Base-by-base conservation (phyloP, 495 filamentous ascomycete species). In the Aspergillus cavernicola region DNA sequence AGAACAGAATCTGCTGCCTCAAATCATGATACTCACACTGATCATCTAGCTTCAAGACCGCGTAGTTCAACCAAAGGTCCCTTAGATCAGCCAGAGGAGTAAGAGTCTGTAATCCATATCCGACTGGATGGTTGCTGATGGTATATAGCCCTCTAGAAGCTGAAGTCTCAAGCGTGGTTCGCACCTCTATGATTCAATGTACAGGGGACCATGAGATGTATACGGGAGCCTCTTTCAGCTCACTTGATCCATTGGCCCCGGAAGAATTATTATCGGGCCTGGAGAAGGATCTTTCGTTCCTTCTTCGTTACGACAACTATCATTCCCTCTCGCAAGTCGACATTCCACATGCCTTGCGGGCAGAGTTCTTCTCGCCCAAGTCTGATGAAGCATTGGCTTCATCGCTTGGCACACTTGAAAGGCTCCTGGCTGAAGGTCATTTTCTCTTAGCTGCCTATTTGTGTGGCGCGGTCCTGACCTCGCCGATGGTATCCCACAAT, bases 251-350 rank as follows among this genome's bases (percentile, higher is more conserved):
- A 19, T 56, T 66, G 16, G 62, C 63, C 38, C 68, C 62, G 26
- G 68, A 68, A 44, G 67, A 69, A 45, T 59, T 71, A 50, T 66
- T 66, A 38, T 58, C 66, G 48, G 58, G 67, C 11, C 49, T 72
- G 24, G 71, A 75, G 32, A 89, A 87, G 62, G 88, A 95, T 70
- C 86, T 93, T 59, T 82, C 80, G 40, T 92, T 84, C 68, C 82
- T 96, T 52, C 79, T 91, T 16, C 78, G 83, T 29, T 88, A 89
- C 2, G 81, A 85, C 55, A 84, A 88, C 56, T 97, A 87, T 75
- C 92, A 93, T 69, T 82, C 85, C 2, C 78, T 95, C 24, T 81
- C 85, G 2, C 79, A 84, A 0, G 72, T 81, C 22, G 75, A 84
- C 58, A 76, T 87, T 28, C 86, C 88, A 0, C 67, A 78, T 10